Conservation (phyloP, 441 rosid species). For the Cnidoscolus chayamansa region DNA sequence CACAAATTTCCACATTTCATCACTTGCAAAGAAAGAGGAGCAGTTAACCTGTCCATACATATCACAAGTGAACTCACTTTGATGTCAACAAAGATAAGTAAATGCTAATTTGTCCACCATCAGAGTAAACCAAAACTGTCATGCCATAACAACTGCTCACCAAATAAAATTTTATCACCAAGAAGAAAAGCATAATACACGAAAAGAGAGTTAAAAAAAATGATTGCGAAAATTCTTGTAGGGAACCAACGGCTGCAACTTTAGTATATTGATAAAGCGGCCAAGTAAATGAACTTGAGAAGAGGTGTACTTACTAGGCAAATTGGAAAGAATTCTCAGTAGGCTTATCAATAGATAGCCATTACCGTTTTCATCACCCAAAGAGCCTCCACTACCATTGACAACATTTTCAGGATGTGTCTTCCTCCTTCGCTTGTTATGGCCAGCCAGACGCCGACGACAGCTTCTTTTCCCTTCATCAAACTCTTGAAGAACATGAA, state of each 20-base stretch:
- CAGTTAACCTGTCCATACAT: not conserved
- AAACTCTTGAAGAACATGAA: conserved; percentile 90
- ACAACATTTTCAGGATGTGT: conserved; percentile 60
- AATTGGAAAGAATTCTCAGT: conserved; percentile 72
- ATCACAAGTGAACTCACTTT: not conserved
- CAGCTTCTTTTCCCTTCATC: conserved; percentile 98
- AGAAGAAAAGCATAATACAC: conserved; percentile 12
- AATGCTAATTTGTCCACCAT: not conserved
- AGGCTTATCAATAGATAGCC: conserved; percentile 67
- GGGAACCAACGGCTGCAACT: conserved; percentile 9
- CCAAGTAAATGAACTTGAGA: conserved; percentile 11
- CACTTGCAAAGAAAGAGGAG: not conserved
- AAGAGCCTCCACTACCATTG: conserved; percentile 37
- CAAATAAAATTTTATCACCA: not conserved
- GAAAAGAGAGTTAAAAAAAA: not conserved
- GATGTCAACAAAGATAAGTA: not conserved
- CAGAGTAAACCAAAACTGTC: conserved; percentile 3
- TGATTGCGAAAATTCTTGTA: conserved; percentile 12
- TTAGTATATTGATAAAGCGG: conserved; percentile 6
- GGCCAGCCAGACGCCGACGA: conserved; percentile 96
- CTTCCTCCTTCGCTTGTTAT: conserved; percentile 88
- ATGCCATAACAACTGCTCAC: not conserved
- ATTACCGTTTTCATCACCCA: conserved; percentile 63
- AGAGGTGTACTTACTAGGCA: conserved; percentile 57
- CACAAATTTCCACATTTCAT: not conserved